Base-by-base conservation (phyloP, 768 basidiomycete species). In the Podaxis carcinomalis region DNA sequence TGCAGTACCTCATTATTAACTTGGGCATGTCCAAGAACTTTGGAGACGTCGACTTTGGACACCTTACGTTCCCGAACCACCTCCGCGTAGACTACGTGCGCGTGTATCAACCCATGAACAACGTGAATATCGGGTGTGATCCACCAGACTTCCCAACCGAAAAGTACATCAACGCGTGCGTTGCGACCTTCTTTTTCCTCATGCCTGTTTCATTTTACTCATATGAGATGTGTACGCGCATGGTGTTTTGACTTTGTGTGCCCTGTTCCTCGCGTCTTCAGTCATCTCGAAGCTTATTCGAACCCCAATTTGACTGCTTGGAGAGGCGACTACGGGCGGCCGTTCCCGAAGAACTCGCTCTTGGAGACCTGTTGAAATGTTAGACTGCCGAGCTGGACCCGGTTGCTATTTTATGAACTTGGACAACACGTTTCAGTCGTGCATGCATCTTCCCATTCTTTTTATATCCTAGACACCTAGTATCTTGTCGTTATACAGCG, bases 1-100 rank as follows among this genome's bases (percentile, higher is more conserved):
- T 6, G 7, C 68, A 92, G 90, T 91, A 92, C 69, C 71, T 95
- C 65, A 84, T 95, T 66, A 74, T 82, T 68, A 93, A 93, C 73
- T 74, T 93, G 63, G 93, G 92, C 61, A 84, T 95, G 75, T 93
- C 91, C 7, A 74, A 77, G 62, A 89, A 87, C 71, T 95, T 95
- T 68, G 88, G 86, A 13, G 61, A 72, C 1, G 81, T 93, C 60
- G 86, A 95, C 72, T 82, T 89, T 61, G 68, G 73, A 10, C 75
- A 87, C 57, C 74, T 94, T 32, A 76, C 75, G 13, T 92, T 90
- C 73, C 92, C 93, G 23, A 73, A 70, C 27, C 73, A 72, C 63
- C 65, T 79, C 63, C 68, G 74, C 55, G 68, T 80, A 46, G 79
- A 80, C 62, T 78, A 77, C 59, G 70, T 79, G 60, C 82, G 90